phyloP scores from a whole-genome alignment of 495 filamentous ascomycete genomes.

The Lepraria neglecta region DNA sequence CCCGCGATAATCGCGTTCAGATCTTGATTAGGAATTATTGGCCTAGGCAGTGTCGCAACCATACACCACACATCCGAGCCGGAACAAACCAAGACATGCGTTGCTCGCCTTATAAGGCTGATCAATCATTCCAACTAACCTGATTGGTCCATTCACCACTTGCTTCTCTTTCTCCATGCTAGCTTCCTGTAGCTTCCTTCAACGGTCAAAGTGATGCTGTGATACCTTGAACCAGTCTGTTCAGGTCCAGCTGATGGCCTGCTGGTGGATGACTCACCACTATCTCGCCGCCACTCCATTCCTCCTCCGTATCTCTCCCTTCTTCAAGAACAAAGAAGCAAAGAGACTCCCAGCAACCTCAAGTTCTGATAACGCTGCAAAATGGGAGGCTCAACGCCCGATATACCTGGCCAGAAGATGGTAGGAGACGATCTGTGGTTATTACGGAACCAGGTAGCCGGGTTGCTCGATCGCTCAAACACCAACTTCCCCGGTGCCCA shows the following conservation, averaged over 20 bases:
- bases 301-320: background rate
- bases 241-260: background rate
- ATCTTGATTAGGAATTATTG: conserved; percentile 17
- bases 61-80: too few species aligned
- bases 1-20: conserved; percentile 22
- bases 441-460: conserved; percentile 68
- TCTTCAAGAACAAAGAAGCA: background rate
- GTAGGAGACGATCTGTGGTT: conserved; percentile 51
- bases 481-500: conserved; percentile 83
- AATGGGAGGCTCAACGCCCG: conserved; percentile 26
- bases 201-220: background rate
- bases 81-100: too few species aligned
- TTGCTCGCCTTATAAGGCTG: conserved; percentile 2
- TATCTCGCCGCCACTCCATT: background rate
- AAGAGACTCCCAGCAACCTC: background rate
- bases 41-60: conserved; percentile 13
- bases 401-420: conserved; percentile 52
- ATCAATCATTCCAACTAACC: background rate
- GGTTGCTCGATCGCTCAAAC: conserved; percentile 61
- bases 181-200: background rate
- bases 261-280: background rate
- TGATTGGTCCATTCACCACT: conserved; percentile 1
- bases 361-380: background rate
- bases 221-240: background rate
- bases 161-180: too few species aligned